These are phyloP conservation scores for Teunomyces atbi DNA, from an alignment of 805 yeast species.

Conservation along the genomic window DNA sequence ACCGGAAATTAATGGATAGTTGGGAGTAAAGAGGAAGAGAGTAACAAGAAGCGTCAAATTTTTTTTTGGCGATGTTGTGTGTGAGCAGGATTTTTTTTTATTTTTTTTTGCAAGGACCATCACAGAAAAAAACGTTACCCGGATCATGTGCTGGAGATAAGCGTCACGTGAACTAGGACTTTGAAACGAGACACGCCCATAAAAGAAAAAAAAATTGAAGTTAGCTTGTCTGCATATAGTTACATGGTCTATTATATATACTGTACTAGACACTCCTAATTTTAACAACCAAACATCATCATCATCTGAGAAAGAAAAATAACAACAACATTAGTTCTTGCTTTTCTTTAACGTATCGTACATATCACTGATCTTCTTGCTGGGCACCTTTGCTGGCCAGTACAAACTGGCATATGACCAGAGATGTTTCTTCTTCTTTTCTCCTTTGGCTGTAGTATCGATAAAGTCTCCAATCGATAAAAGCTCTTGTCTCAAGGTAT, in stretches of 20 bases:
- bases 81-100: not conserved
- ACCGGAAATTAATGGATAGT: conserved; percentile 3
- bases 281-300: no score
- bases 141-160: conserved; percentile 2
- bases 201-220: no score
- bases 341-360: conserved; percentile 41
- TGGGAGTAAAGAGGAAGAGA: conserved; percentile 1
- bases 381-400: conserved; percentile 87
- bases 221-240: no score
- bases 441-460: conserved; percentile 30
- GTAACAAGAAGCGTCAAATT: not conserved
- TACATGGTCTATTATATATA: no score
- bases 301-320: no score
- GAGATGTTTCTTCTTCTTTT: conserved; percentile 50
- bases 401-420: conserved; percentile 83
- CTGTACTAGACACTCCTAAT: no score
- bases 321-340: not conserved
- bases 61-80: conserved; percentile 1
- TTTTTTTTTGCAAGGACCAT: not conserved
- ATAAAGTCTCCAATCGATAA: conserved; percentile 75
- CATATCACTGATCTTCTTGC: conserved; percentile 72
- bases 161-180: not conserved
- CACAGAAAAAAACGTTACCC: conserved; percentile 1
- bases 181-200: no score
- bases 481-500: conserved; percentile 64